A percentile compares a stretch with the other conserved stretches of the same genome.
Conservation (phyloP, 345 rosid genomes). For the Citrus sp. region DNA sequence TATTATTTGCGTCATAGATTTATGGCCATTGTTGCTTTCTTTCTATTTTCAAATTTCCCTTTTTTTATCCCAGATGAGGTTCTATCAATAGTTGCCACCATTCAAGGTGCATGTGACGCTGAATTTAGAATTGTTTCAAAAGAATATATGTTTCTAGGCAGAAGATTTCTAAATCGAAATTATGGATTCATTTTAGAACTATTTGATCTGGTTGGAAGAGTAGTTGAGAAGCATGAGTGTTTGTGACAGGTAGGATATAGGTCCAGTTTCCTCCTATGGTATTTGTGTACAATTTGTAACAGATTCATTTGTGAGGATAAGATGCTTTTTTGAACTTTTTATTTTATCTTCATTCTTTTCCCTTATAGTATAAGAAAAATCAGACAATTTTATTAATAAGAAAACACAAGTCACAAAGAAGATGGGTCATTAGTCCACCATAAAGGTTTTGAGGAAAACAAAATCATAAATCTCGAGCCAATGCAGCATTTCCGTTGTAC, state of each 20-base stretch:
- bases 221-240: background rate
- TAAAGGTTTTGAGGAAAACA: background rate
- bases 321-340: background rate
- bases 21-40: background rate
- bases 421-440: background rate
- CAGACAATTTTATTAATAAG: background rate
- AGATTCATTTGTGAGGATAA: background rate
- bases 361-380: background rate
- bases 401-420: background rate
- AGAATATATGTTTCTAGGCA: background rate
- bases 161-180: background rate
- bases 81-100: background rate
- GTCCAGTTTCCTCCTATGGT: background rate
- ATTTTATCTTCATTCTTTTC: background rate
- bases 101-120: background rate
- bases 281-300: background rate
- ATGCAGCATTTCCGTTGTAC: background rate
- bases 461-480: background rate
- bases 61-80: background rate
- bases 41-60: background rate
- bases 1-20: background rate
- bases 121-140: background rate
- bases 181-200: background rate
- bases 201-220: background rate
- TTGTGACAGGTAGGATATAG: background rate